phyloP scores from a whole-genome alignment of 2,329 filamentous ascomycete species.

The Microdochium nivale region DNA sequence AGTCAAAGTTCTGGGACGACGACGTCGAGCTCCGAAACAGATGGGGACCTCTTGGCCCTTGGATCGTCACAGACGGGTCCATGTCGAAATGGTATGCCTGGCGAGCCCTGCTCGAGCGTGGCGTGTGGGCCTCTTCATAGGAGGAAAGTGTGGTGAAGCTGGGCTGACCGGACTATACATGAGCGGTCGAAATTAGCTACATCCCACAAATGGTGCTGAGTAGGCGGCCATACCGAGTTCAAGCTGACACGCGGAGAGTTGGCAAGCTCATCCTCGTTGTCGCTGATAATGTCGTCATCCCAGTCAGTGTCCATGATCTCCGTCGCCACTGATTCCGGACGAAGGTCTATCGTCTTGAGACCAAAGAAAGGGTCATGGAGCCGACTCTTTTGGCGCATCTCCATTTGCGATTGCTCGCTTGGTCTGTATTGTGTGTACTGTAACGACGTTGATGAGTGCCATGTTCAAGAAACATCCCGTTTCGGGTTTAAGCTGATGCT shows the following conservation, averaged over 20 bases:
- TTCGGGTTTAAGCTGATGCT: slow-evolving; percentile 4
- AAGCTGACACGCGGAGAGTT: slow-evolving; percentile 60
- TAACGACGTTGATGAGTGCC: slow-evolving; percentile 7
- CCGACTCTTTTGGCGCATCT: slow-evolving; percentile 43
- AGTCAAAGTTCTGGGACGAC: slow-evolving; percentile 40
- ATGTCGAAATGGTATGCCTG: slow-evolving; percentile 53
- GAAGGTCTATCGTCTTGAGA: slow-evolving; percentile 41
- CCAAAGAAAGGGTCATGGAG: slow-evolving; percentile 54
- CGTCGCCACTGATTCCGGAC: slow-evolving; percentile 63
- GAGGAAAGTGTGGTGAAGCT: slow-evolving; percentile 84
- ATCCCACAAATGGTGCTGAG: not conserved
- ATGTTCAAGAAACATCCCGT: not conserved
- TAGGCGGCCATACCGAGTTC: slow-evolving; percentile 55
- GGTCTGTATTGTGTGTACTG: slow-evolving; percentile 18
- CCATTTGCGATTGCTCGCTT: slow-evolving; percentile 27
- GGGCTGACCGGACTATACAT: slow-evolving; percentile 53
- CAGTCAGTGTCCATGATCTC: slow-evolving; percentile 73
- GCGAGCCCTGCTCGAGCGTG: slow-evolving; percentile 54
- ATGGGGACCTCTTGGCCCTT: slow-evolving; percentile 79
- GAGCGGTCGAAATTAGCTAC: slow-evolving; percentile 10
- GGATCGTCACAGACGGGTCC: slow-evolving; percentile 54
- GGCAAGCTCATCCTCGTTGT: slow-evolving; percentile 45
- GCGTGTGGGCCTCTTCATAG: slow-evolving; percentile 75
- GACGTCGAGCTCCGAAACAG: slow-evolving; percentile 66
- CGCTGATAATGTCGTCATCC: slow-evolving; percentile 52